A percentile compares a stretch with the other conserved stretches of the same genome.
Conservation (phyloP, 345 rosid species). For the Boechera divaricarpa region DNA sequence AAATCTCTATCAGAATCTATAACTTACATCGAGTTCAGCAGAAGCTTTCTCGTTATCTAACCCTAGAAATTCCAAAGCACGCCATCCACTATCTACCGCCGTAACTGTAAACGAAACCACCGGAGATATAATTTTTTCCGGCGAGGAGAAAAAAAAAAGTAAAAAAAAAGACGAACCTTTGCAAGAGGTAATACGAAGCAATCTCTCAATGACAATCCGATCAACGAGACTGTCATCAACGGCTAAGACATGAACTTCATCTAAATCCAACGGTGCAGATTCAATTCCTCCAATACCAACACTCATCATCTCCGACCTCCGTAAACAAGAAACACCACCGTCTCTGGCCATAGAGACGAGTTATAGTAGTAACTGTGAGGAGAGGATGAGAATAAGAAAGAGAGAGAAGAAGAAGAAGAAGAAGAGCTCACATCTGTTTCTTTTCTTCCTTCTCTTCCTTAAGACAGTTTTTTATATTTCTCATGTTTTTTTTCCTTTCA, state of each 20-base stretch:
- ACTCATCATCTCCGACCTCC: constrained; percentile 54
- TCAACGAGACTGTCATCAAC: constrained; percentile 92
- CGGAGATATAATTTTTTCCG: neutral
- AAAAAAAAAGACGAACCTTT: constrained; percentile 58
- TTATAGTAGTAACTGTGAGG: neutral
- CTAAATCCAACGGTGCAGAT: constrained; percentile 50
- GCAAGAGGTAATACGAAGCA: constrained; percentile 77
- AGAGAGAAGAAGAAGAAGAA: constrained; percentile 22
- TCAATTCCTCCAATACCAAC: constrained; percentile 48
- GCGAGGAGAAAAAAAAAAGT: neutral
- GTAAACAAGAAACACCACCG: constrained; percentile 55
- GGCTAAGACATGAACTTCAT: constrained; percentile 85
- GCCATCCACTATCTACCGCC: constrained; percentile 84
- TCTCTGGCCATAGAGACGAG: constrained; percentile 54
- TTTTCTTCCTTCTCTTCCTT: constrained; percentile 21
- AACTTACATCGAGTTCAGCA: constrained; percentile 55
- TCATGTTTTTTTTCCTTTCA: constrained; percentile 34
- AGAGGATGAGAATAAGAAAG: neutral
- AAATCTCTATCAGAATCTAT: too few relatives aligned
- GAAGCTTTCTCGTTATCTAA: constrained; percentile 63
- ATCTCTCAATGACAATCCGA: constrained; percentile 82
- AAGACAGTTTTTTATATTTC: constrained; percentile 44
- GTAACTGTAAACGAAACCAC: constrained; percentile 64
- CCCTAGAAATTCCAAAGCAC: constrained; percentile 88
- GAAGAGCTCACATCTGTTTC: constrained; percentile 32